Evolutionary conservation across 768 basidiomycete genomes (phyloP).

Genomic region (Rhodotorula kratochvilovae): DNA sequence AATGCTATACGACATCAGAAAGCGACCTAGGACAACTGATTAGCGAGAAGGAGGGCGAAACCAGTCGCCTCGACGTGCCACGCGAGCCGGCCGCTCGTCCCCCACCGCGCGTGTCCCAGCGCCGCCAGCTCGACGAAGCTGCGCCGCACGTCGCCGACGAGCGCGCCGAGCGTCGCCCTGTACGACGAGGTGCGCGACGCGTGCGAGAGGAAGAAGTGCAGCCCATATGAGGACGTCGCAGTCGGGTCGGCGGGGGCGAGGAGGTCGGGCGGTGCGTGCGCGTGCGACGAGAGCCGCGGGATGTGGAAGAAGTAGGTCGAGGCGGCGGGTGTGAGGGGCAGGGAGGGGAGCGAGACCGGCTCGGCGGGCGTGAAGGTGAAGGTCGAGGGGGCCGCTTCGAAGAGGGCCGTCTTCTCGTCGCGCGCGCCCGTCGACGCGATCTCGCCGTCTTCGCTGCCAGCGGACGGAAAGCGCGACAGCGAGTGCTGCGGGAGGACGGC

Average conservation of each 20-base stretch:
- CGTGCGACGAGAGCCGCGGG: constrained; percentile 16
- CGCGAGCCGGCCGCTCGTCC: constrained; percentile 19
- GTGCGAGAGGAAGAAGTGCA: constrained; percentile 34
- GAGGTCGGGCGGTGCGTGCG: background rate
- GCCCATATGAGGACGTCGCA: constrained; percentile 18
- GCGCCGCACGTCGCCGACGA: constrained; percentile 24
- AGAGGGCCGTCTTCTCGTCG: constrained; percentile 2
- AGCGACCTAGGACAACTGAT: background rate
- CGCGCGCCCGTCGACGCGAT: background rate
- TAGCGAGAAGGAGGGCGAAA: background rate
- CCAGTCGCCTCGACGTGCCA: constrained; percentile 35
- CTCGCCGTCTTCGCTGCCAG: constrained; percentile 29
- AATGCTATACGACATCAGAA: background rate
- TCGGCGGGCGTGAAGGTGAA: constrained; percentile 35
- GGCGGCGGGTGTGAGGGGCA: constrained; percentile 17
- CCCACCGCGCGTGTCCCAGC: constrained; percentile 24
- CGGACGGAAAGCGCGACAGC: background rate
- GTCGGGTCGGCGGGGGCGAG: background rate
- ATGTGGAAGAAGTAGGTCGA: constrained; percentile 29
- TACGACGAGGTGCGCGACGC: constrained; percentile 17
- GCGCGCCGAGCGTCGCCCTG: constrained; percentile 15
- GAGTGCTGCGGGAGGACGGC: background rate
- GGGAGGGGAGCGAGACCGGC: constrained; percentile 13
- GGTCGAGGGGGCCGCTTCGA: constrained; percentile 23
- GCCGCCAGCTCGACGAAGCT: constrained; percentile 28